phyloP scores from a whole-genome alignment of 202 grass and related monocot genomes.

The Carex sylvatica region DNA sequence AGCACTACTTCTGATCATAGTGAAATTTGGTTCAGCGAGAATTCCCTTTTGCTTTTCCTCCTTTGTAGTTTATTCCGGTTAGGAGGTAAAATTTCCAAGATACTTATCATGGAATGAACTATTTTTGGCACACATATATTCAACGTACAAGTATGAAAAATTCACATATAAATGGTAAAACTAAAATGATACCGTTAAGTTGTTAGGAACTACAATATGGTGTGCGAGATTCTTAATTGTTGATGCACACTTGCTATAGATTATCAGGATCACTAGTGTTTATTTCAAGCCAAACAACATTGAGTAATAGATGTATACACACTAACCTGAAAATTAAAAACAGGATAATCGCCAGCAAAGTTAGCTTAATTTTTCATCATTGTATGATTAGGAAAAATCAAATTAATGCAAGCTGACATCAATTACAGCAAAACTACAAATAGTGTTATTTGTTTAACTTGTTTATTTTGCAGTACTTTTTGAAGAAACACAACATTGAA shows the following conservation, averaged over 20 bases:
- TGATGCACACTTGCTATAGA: not conserved
- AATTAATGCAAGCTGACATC: not conserved
- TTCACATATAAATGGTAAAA: not conserved
- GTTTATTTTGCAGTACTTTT: not conserved
- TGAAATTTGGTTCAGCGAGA: too few species aligned
- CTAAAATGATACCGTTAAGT: not conserved
- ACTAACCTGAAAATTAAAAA: not conserved
- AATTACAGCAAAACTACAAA: not conserved
- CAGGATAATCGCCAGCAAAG: not conserved
- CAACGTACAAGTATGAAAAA: not conserved
- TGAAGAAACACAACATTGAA: not conserved
- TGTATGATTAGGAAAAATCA: not conserved
- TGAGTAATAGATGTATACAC: not conserved
- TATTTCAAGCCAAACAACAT: not conserved
- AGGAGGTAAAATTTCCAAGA: not conserved
- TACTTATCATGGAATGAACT: not conserved
- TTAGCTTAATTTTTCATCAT: not conserved
- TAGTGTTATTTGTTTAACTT: not conserved
- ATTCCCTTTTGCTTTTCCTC: too few species aligned
- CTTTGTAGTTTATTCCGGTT: too few species aligned
- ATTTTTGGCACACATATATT: not conserved
- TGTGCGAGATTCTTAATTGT: not conserved
- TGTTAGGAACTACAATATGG: not conserved
- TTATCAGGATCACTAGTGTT: not conserved
- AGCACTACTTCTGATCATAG: too few species aligned